These are phyloP conservation scores for Parietaria judaica DNA, from an alignment of 306 rosid species.

Conservation along the genomic window DNA sequence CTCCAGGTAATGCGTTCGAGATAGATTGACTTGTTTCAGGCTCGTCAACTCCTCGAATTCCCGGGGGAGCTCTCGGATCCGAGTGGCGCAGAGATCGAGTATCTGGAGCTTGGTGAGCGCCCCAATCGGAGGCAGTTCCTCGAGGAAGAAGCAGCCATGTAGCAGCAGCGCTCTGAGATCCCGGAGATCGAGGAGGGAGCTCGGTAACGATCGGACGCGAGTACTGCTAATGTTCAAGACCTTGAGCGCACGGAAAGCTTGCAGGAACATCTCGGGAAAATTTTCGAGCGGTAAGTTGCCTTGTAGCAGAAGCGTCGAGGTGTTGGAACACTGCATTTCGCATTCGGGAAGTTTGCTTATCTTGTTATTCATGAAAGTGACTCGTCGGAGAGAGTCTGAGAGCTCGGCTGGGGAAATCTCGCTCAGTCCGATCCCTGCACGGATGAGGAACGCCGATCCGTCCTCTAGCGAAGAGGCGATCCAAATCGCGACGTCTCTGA, in stretches of 20 bases:
- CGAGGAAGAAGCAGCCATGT: slow-evolving; percentile 5
- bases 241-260: slow-evolving; percentile 9
- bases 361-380: slow-evolving; percentile 11
- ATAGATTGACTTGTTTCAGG: slow-evolving; percentile 14
- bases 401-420: slow-evolving; percentile 1
- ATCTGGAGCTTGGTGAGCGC: slow-evolving; percentile 13
- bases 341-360: slow-evolving; percentile 5
- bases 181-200: slow-evolving; percentile 1
- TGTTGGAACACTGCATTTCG: slow-evolving; percentile 3
- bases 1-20: slow-evolving; percentile 9
- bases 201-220: slow-evolving; percentile 1
- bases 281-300: not conserved
- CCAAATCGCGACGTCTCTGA: slow-evolving; percentile 16
- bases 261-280: slow-evolving; percentile 8
- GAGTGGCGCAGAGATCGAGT: slow-evolving; percentile 11
- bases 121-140: slow-evolving; percentile 6
- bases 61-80: slow-evolving; percentile 10
- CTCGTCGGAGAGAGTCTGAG: slow-evolving; percentile 8
- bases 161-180: slow-evolving; percentile 15
- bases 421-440: slow-evolving; percentile 9
- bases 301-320: slow-evolving; percentile 13
- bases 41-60: slow-evolving; percentile 11
- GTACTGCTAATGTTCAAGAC: slow-evolving; percentile 12
- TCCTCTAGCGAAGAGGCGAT: slow-evolving; percentile 12
- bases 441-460: slow-evolving; percentile 1